A percentile compares a stretch with the other conserved stretches of the same genome.
Evolutionary conservation across 192 early-diverging fungal species (phyloP).

Genomic region (Geosiphon pyriformis): DNA sequence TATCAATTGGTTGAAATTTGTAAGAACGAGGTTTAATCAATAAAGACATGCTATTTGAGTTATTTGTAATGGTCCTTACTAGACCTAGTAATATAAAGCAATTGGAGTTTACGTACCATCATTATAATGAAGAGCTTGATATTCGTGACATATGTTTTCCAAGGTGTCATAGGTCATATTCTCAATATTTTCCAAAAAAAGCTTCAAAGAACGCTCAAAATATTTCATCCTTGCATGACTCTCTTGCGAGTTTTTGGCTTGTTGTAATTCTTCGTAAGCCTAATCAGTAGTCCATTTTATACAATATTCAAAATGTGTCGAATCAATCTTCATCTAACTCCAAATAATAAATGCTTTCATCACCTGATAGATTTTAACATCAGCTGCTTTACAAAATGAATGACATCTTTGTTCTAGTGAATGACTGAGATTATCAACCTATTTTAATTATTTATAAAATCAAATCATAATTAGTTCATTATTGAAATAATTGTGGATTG

Average conservation of each 20-base stretch:
- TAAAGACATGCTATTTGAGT: too few species aligned
- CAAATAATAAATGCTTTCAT: not conserved
- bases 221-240: not conserved
- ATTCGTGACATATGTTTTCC: slow-evolving; percentile 18
- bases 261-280: slow-evolving; percentile 21
- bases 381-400: slow-evolving; percentile 20
- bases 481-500: too few species aligned
- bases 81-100: too few species aligned
- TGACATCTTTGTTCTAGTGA: slow-evolving; percentile 12
- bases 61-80: too few species aligned
- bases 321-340: not conserved
- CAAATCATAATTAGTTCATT: not conserved
- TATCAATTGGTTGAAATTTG: not conserved
- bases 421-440: slow-evolving; percentile 24
- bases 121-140: slow-evolving; percentile 9
- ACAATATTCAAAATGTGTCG: not conserved
- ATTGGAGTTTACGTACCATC: slow-evolving; percentile 12
- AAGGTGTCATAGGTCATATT: slow-evolving; percentile 23
- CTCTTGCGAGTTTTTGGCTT: slow-evolving; percentile 20
- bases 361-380: slow-evolving; percentile 20
- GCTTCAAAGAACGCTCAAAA: slow-evolving; percentile 8
- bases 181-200: slow-evolving; percentile 18
- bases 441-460: not conserved
- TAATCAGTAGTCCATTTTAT: not conserved
- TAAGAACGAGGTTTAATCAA: too few species aligned